Percentiles rank a stretch among this genome's conserved stretches.
Conservation (phyloP, 1,284 basidiomycete genomes). For the Cryptococcus sp. region DNA sequence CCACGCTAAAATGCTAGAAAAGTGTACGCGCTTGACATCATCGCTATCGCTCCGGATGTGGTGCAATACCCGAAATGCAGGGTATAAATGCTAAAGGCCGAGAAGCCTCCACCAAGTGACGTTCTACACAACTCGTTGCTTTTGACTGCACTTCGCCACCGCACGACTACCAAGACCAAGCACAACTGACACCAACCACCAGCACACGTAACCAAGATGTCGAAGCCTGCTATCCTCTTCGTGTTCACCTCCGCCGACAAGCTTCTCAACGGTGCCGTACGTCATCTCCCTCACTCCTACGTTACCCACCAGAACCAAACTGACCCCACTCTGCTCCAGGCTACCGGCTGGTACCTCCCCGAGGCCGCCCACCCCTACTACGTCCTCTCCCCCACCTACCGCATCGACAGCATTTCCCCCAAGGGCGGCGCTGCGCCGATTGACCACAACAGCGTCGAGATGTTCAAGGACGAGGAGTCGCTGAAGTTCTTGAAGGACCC, state of each 20-base stretch:
- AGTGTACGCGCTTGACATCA: too few relatives aligned
- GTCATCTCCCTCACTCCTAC: slow-evolving; percentile 7
- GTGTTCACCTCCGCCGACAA: slow-evolving; percentile 69
- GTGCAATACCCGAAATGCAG: too few relatives aligned
- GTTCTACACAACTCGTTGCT: too few relatives aligned
- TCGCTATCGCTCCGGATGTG: too few relatives aligned
- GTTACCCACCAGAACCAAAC: neutral
- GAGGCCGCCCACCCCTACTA: slow-evolving; percentile 81
- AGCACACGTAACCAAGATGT: too few relatives aligned
- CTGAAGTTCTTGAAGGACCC: slow-evolving; percentile 62
- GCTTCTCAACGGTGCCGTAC: slow-evolving; percentile 53
- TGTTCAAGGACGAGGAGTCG: slow-evolving; percentile 59
- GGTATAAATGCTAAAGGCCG: too few relatives aligned
- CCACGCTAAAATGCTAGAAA: too few relatives aligned
- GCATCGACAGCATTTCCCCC: slow-evolving; percentile 69
- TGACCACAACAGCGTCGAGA: slow-evolving; percentile 54
- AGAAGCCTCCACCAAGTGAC: too few relatives aligned
- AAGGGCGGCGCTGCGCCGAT: slow-evolving; percentile 69
- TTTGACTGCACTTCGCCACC: too few relatives aligned
- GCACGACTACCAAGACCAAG: too few relatives aligned
- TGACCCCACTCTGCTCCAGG: slow-evolving; percentile 10
- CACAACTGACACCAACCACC: too few relatives aligned
- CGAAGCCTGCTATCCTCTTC: slow-evolving; percentile 57
- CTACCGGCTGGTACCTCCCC: slow-evolving; percentile 64
- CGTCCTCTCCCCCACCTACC: slow-evolving; percentile 58